Evolutionary conservation across 306 rosid genomes (phyloP).

Genomic region (Prunus fruticosa): DNA sequence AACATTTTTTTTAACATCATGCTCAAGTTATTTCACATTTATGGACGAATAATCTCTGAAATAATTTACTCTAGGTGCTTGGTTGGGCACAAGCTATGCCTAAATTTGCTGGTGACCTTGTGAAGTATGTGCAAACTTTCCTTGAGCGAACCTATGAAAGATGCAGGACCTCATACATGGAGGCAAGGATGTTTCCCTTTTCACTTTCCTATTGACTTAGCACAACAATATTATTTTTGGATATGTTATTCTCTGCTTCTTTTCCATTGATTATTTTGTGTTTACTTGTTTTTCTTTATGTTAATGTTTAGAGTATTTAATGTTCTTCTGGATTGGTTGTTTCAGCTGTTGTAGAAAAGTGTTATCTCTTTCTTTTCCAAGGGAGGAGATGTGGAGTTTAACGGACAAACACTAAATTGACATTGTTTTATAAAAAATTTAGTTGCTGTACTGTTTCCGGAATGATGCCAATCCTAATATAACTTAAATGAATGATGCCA

Average conservation of each 20-base stretch:
- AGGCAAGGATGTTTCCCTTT: constrained; percentile 48
- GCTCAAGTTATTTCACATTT: constrained; percentile 18
- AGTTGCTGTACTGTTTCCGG: background rate
- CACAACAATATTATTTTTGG: background rate
- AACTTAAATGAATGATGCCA: background rate
- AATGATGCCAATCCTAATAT: background rate
- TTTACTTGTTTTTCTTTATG: background rate
- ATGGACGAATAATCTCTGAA: constrained; percentile 14
- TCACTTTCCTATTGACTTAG: background rate
- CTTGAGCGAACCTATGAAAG: constrained; percentile 95
- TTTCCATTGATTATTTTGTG: background rate
- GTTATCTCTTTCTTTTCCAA: background rate
- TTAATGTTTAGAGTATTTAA: background rate
- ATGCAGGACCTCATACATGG: constrained; percentile 97
- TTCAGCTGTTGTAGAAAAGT: background rate
- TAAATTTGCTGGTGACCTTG: constrained; percentile 87
- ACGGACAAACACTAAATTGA: background rate
- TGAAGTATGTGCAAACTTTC: constrained; percentile 93
- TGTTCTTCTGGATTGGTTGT: constrained; percentile 6
- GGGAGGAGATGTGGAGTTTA: background rate
- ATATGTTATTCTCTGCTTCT: background rate
- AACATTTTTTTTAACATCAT: background rate
- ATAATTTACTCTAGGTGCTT: constrained; percentile 64
- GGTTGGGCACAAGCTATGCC: constrained; percentile 99
- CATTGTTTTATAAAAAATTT: background rate